A percentile compares a stretch with the other conserved stretches of the same genome.
Evolutionary conservation across 2,329 filamentous ascomycete genomes (phyloP).

Genomic region (Ceratocystiopsis sp.): DNA sequence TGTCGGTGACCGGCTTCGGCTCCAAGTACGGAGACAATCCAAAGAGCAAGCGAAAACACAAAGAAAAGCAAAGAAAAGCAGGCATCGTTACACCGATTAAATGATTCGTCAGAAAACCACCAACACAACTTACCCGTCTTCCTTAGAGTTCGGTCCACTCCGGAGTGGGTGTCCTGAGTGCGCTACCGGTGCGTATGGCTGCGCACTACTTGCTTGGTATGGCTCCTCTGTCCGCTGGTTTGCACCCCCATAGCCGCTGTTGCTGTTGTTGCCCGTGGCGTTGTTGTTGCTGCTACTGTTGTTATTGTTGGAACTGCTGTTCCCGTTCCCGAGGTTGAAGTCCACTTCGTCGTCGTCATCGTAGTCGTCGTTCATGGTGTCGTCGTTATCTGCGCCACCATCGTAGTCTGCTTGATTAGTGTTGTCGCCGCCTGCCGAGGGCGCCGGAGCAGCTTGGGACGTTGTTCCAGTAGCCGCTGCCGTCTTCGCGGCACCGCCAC

Average conservation of each 20-base stretch:
- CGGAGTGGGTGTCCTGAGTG: constrained; percentile 10
- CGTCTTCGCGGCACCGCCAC: constrained; percentile 6
- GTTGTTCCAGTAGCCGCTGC: not conserved
- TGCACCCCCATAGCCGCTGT: constrained; percentile 5
- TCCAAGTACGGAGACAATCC: not conserved
- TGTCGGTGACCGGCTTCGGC: too few relatives aligned
- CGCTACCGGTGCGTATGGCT: not conserved
- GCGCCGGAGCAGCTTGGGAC: constrained; percentile 3
- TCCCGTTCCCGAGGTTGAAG: constrained; percentile 31
- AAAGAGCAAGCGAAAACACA: not conserved
- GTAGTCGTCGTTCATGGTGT: constrained; percentile 23
- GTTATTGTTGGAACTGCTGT: constrained; percentile 14
- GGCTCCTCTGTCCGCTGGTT: constrained; percentile 14
- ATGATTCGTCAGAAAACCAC: not conserved
- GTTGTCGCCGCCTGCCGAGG: constrained; percentile 13
- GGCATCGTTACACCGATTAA: too few relatives aligned
- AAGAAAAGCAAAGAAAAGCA: not conserved
- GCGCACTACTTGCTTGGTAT: constrained; percentile 12
- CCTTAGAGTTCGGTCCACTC: constrained; percentile 55
- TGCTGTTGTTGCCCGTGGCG: constrained; percentile 14
- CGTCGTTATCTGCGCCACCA: constrained; percentile 9
- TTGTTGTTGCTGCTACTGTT: constrained; percentile 14
- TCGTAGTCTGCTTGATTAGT: not conserved
- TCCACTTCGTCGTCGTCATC: constrained; percentile 37
- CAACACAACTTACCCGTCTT: constrained; percentile 61